Conservation (phyloP, 441 rosid species). For the Macaranga tanarius region DNA sequence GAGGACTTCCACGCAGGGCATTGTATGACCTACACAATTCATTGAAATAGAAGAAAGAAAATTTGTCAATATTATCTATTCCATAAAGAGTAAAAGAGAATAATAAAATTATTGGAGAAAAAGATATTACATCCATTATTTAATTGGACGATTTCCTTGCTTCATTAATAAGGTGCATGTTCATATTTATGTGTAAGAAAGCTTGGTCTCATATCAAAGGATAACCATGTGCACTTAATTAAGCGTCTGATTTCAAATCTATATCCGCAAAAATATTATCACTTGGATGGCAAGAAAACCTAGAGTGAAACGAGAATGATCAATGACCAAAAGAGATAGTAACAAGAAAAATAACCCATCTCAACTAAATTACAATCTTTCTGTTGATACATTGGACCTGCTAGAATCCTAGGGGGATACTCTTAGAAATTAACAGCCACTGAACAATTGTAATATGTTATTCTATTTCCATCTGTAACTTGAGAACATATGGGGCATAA, state of each 20-base stretch:
- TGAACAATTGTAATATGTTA: background rate
- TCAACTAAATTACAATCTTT: background rate
- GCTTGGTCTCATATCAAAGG: background rate
- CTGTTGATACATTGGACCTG: too few relatives aligned
- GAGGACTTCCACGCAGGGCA: constrained; percentile 45
- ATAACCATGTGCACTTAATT: background rate
- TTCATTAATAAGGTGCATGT: background rate
- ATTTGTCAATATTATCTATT: constrained; percentile 10
- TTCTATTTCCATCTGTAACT: background rate
- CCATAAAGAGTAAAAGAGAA: background rate
- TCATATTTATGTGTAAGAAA: background rate
- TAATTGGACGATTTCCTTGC: background rate
- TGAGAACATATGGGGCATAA: background rate
- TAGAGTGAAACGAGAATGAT: constrained; percentile 10
- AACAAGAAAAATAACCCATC: background rate
- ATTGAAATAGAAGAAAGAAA: constrained; percentile 16
- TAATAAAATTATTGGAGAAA: background rate
- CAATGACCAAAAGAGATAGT: background rate
- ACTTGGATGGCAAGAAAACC: background rate
- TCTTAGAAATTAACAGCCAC: constrained; percentile 1
- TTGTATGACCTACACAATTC: constrained; percentile 53
- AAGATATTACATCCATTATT: background rate
- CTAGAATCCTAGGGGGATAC: background rate
- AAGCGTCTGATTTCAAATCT: constrained; percentile 4
- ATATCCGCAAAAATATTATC: background rate